Base-by-base conservation (phyloP, 2,329 filamentous ascomycete genomes). In the Ceratocystiopsis minuta region DNA sequence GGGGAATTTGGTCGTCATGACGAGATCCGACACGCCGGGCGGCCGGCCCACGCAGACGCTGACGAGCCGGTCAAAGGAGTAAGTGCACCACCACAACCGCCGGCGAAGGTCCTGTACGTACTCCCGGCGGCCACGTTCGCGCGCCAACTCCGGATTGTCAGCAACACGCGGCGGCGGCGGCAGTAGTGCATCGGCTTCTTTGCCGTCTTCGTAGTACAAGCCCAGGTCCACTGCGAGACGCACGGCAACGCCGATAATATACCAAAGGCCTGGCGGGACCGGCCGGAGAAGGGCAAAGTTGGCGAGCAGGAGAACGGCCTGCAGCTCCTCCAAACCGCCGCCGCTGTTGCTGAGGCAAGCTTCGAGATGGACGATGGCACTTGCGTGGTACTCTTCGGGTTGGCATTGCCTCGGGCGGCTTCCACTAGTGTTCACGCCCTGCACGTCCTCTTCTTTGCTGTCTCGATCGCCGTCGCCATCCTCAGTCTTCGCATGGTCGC, bases 81-180 rank as follows among this genome's bases (percentile, higher is more conserved):
- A 96, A 2, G 87, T 87, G 61, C 86, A 94, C 88, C 90, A 96
- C 86, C 87, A 96, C 14, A 96, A 66, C 31, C 88, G 73, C 43
- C 88, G 72, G 40, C 86, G 76, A 48, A 94, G 70, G 57, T 96
- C 90, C 41, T 88, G 76, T 34, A 85, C 70, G 70, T 85, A 95
- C 58, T 93, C 75, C 44, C 83, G 72, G 39, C 81, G 72, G 66
- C 57, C 78, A 59, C 64, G 81, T 68, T 58, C 67, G 53, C 60
- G 58, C 46, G 52, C 59, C 49, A 52, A 58, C 42, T 49, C 54
- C 51, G 53, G 55, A n/a, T 55, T 56, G 5, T 54, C 50, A 39
- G 63, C 61, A 39, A 63, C 61, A 10, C 64, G 53, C 15, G 55
- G 50, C 47, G 57, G 52, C 10, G 67, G 65, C 20, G 73, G 67